Conservation (phyloP, 1,284 basidiomycete species). For the Cutaneotrichosporon arboriforme region DNA sequence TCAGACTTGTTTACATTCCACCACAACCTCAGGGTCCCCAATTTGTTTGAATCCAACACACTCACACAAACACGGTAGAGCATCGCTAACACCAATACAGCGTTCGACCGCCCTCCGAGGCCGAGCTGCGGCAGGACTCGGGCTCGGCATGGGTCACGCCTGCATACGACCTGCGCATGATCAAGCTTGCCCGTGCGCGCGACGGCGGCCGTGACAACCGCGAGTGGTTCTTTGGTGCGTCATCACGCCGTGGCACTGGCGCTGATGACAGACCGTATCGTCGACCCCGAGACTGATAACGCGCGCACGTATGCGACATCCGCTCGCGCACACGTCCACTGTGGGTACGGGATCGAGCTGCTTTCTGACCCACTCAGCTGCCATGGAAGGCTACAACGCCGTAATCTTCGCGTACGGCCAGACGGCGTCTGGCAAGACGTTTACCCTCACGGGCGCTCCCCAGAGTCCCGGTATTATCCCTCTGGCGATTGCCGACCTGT, state of each 20-base stretch:
- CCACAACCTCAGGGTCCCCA: too few relatives aligned
- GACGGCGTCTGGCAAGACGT: slow-evolving; percentile 75
- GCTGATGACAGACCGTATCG: slow-evolving; percentile 33
- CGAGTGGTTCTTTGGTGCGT: slow-evolving; percentile 50
- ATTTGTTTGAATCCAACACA: too few relatives aligned
- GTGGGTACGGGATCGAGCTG: slow-evolving; percentile 21
- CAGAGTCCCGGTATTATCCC: slow-evolving; percentile 91
- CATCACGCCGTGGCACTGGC: slow-evolving; percentile 20
- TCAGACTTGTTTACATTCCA: background rate
- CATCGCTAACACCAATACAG: slow-evolving; percentile 46
- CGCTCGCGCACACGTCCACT: slow-evolving; percentile 75
- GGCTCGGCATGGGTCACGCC: slow-evolving; percentile 37
- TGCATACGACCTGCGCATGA: slow-evolving; percentile 32
- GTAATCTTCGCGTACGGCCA: slow-evolving; percentile 87
- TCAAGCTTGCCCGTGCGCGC: slow-evolving; percentile 37
- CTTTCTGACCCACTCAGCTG: slow-evolving; percentile 50
- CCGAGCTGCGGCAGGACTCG: slow-evolving; percentile 34
- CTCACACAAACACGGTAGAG: too few relatives aligned
- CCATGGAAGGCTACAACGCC: slow-evolving; percentile 95
- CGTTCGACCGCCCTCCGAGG: slow-evolving; percentile 60
- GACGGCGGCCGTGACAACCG: slow-evolving; percentile 35
- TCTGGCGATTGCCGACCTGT: slow-evolving; percentile 64
- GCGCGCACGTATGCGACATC: slow-evolving; percentile 76
- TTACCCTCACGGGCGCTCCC: slow-evolving; percentile 75
- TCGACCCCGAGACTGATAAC: slow-evolving; percentile 60